Evolutionary conservation across 2,329 filamentous ascomycete species (phyloP).

Genomic region (Colletotrichum destructivum): DNA sequence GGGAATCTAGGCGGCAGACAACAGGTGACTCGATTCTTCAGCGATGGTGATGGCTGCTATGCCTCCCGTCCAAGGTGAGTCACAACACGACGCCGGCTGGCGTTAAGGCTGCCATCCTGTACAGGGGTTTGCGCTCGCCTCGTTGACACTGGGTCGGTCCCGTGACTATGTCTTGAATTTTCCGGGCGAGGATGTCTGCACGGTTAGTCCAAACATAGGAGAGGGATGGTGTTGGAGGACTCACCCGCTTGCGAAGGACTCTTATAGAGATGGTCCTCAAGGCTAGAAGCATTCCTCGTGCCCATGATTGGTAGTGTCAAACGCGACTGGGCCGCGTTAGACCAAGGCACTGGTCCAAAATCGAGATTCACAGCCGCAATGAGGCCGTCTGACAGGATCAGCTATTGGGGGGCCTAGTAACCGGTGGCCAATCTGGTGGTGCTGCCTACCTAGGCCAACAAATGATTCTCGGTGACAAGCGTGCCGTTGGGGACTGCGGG

Average conservation of each 20-base stretch:
- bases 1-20: constrained; percentile 28
- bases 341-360: background rate
- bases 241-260: constrained; percentile 12
- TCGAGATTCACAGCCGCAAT: constrained; percentile 32
- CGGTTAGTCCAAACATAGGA: background rate
- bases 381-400: constrained; percentile 21
- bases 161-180: background rate
- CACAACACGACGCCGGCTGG: constrained; percentile 20
- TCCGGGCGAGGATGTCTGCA: background rate
- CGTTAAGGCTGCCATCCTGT: constrained; percentile 24
- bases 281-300: background rate
- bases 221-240: background rate
- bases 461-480: background rate
- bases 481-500: background rate
- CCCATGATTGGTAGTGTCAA: constrained; percentile 8
- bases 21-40: constrained; percentile 10
- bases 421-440: background rate
- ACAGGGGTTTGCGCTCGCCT: background rate
- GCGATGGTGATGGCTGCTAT: background rate
- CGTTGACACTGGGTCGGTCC: background rate
- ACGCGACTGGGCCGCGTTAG: constrained; percentile 6
- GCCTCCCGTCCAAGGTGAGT: constrained; percentile 15
- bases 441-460: background rate
- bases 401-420: background rate
- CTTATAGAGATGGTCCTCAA: background rate